Conservation (phyloP, 148 eudicot genomes). For the Fagopyrum esculentum region DNA sequence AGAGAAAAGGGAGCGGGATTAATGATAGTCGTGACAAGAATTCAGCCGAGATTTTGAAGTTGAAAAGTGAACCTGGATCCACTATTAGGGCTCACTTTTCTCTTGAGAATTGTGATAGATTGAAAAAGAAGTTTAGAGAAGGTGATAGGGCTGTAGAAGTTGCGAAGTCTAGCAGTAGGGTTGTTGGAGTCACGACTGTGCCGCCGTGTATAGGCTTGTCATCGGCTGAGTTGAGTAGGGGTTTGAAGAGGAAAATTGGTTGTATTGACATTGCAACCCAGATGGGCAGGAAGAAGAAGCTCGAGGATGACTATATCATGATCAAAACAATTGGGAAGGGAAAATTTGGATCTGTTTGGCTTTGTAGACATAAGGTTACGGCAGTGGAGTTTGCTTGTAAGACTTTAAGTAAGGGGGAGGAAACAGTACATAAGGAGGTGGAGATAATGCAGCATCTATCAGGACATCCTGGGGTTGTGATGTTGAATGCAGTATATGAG, state of each 20-base stretch:
- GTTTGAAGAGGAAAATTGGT: slow-evolving; percentile 82
- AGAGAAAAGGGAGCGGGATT: slow-evolving; percentile 66
- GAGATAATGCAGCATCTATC: slow-evolving; percentile 99
- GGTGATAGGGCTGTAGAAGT: slow-evolving; percentile 29
- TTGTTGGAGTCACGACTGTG: slow-evolving; percentile 53
- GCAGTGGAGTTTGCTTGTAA: slow-evolving; percentile 81
- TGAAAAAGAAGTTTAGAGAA: slow-evolving; percentile 62
- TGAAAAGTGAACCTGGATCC: slow-evolving; percentile 33
- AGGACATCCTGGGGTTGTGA: slow-evolving; percentile 87
- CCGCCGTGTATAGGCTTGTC: slow-evolving; percentile 51
- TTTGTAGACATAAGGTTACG: slow-evolving; percentile 55
- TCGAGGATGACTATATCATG: slow-evolving; percentile 61
- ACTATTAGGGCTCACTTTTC: slow-evolving; percentile 55
- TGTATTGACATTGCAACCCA: slow-evolving; percentile 77
- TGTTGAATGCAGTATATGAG: slow-evolving; percentile 78
- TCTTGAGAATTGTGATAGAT: slow-evolving; percentile 52
- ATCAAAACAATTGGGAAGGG: slow-evolving; percentile 65
- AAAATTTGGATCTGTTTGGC: slow-evolving; percentile 88
- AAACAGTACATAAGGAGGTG: slow-evolving; percentile 87
- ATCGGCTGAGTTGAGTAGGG: slow-evolving; percentile 38
- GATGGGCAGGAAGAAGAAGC: slow-evolving; percentile 77
- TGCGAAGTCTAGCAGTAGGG: slow-evolving; percentile 39
- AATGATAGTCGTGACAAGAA: slow-evolving; percentile 18
- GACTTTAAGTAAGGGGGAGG: slow-evolving; percentile 86
- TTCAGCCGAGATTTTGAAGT: slow-evolving; percentile 18